Evolutionary conservation across 768 basidiomycete species (phyloP).

Genomic region (Trametes cingulata): DNA sequence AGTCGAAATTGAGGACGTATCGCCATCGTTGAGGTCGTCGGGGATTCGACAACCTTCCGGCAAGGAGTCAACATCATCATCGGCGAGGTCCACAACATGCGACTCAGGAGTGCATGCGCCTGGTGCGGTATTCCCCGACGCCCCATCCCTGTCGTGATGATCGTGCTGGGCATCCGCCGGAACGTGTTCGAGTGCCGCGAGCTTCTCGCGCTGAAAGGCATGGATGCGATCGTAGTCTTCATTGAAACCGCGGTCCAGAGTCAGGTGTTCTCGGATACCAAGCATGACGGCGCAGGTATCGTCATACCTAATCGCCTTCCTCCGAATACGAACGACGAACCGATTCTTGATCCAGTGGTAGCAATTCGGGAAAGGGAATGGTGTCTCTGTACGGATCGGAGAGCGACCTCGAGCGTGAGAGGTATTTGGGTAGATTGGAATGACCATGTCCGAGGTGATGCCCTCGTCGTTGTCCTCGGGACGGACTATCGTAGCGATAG

Average conservation of each 20-base stretch:
- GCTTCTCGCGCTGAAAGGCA: background rate
- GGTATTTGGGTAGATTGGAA: slow-evolving; percentile 6
- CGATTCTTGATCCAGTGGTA: slow-evolving; percentile 6
- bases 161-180: too few species aligned
- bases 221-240: background rate
- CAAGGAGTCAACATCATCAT: background rate
- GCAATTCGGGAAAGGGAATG: slow-evolving; percentile 11
- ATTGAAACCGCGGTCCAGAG: background rate
- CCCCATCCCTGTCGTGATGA: background rate
- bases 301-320: background rate
- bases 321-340: background rate
- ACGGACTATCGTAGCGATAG: background rate
- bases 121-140: background rate
- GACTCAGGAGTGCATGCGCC: background rate
- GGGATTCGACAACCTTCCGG: background rate
- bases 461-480: background rate
- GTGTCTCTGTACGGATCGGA: background rate
- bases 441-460: slow-evolving; percentile 9
- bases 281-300: background rate
- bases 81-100: background rate
- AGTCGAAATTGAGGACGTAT: background rate
- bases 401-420: background rate
- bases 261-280: background rate
- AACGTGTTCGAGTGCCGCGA: background rate
- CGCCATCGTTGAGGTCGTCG: background rate